A percentile compares a stretch with the other conserved stretches of the same genome.
phyloP scores from a whole-genome alignment of 192 early-diverging fungal species.

The Rhizophlyctis rosea region DNA sequence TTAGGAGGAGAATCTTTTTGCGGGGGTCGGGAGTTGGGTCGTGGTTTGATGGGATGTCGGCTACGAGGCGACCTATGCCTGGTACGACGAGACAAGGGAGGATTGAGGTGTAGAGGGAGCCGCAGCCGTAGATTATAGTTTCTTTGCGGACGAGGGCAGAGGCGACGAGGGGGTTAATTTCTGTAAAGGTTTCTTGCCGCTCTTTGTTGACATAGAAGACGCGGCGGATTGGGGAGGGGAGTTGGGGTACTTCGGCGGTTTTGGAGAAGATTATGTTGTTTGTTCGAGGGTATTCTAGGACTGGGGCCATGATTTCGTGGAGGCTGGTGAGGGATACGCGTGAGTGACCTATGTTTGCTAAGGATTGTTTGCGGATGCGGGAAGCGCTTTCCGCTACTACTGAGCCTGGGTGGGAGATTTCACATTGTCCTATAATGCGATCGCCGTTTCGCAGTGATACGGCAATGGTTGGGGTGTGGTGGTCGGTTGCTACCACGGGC shows the following conservation, averaged over 20 bases:
- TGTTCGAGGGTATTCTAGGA: not conserved
- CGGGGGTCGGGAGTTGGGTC: not conserved
- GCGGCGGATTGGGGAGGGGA: constrained; percentile 53
- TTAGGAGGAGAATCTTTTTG: constrained; percentile 65
- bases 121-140: constrained; percentile 66
- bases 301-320: not conserved
- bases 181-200: constrained; percentile 65
- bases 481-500: constrained; percentile 60
- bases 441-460: constrained; percentile 63
- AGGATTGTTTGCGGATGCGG: too few species aligned
- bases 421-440: constrained; percentile 68
- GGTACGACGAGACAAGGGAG: constrained; percentile 69
- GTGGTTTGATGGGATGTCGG: constrained; percentile 35
- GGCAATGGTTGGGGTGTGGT: constrained; percentile 51
- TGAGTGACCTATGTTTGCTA: too few species aligned
- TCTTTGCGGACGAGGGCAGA: constrained; percentile 46
- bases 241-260: constrained; percentile 31
- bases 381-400: constrained; percentile 16
- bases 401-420: constrained; percentile 67
- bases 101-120: constrained; percentile 72
- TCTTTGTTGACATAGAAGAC: constrained; percentile 73
- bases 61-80: constrained; percentile 61
- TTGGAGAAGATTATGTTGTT: constrained; percentile 58
- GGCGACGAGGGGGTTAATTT: constrained; percentile 58
- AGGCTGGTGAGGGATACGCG: not conserved